phyloP scores from a whole-genome alignment of 2,329 filamentous ascomycete species.

The Alternaria ethzedia region DNA sequence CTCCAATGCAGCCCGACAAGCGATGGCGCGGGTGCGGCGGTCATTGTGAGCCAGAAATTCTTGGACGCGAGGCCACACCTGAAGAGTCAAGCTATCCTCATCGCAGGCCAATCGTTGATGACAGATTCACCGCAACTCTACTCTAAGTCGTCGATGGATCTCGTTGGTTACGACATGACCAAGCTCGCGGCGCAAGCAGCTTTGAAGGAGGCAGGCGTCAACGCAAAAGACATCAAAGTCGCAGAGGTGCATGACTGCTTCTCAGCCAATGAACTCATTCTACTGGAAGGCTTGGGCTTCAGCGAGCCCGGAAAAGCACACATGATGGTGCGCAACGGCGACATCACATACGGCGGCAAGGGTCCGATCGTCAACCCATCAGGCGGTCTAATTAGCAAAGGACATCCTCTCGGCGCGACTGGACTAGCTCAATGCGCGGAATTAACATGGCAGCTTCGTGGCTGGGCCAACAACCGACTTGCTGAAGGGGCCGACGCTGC shows the following conservation, averaged over 20 bases:
- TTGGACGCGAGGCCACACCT: slow-evolving; percentile 83
- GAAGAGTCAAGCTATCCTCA: slow-evolving; percentile 77
- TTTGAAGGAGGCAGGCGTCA: slow-evolving; percentile 72
- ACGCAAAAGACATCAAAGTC: slow-evolving; percentile 74
- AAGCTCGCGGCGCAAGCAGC: slow-evolving; percentile 72
- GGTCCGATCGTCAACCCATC: slow-evolving; percentile 84
- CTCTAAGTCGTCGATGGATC: slow-evolving; percentile 78
- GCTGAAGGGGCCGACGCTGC: slow-evolving; percentile 71
- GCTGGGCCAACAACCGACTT: slow-evolving; percentile 91
- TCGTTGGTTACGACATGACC: slow-evolving; percentile 90
- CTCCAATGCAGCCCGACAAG: slow-evolving; percentile 96
- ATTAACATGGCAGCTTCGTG: slow-evolving; percentile 90
- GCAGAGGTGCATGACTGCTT: slow-evolving; percentile 97
- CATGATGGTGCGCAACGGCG: slow-evolving; percentile 82
- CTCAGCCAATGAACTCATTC: slow-evolving; percentile 89
- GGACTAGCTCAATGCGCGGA: slow-evolving; percentile 94
- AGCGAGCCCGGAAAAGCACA: slow-evolving; percentile 81
- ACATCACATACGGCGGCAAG: slow-evolving; percentile 86
- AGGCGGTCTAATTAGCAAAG: slow-evolving; percentile 92
- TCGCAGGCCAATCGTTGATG: slow-evolving; percentile 83
- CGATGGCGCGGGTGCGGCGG: slow-evolving; percentile 85
- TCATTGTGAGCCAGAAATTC: slow-evolving; percentile 88
- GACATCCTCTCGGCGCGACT: slow-evolving; percentile 89
- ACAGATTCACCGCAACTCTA: slow-evolving; percentile 84
- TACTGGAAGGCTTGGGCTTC: slow-evolving; percentile 83